Evolutionary conservation across 805 yeast species (phyloP).

Genomic region (Lachancea waltii): DNA sequence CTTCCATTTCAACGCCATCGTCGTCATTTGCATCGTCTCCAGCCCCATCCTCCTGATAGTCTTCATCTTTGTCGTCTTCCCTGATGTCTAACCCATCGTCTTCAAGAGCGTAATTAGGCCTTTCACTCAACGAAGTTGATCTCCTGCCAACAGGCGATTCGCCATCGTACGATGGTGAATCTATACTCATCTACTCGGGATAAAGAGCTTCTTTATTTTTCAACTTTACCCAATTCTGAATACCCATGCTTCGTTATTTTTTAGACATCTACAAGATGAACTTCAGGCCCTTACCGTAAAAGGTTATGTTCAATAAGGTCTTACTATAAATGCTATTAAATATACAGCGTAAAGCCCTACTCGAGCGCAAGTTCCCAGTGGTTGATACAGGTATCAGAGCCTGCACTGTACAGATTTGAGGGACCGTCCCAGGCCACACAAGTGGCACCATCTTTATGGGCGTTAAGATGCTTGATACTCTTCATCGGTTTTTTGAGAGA

Average conservation of each 20-base stretch:
- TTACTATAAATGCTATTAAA: too few relatives aligned
- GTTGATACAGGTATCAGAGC: slow-evolving; percentile 76
- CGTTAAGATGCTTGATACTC: slow-evolving; percentile 64
- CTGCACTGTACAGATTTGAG: slow-evolving; percentile 55
- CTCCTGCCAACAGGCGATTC: slow-evolving; percentile 11
- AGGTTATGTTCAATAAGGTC: too few relatives aligned
- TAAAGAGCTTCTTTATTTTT: too few relatives aligned
- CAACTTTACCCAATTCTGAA: too few relatives aligned
- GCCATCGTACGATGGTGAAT: slow-evolving; percentile 4
- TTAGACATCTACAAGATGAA: too few relatives aligned
- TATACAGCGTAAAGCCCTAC: too few relatives aligned
- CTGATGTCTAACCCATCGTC: slow-evolving; percentile 28
- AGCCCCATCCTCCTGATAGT: slow-evolving; percentile 26
- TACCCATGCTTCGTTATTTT: not conserved
- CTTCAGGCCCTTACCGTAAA: not conserved
- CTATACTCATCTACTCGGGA: not conserved
- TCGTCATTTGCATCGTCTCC: slow-evolving; percentile 24
- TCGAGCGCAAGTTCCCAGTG: slow-evolving; percentile 46
- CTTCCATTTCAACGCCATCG: slow-evolving; percentile 13
- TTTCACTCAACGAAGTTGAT: slow-evolving; percentile 19
- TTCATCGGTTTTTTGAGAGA: slow-evolving; percentile 73
- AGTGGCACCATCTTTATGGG: slow-evolving; percentile 85
- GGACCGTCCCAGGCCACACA: slow-evolving; percentile 61
- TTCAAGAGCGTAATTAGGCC: slow-evolving; percentile 27
- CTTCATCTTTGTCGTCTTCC: slow-evolving; percentile 29